Evolutionary conservation across 805 yeast species (phyloP), one percentile per base, ranked within the genome.

Genomic region (Saitoella complicata): DNA sequence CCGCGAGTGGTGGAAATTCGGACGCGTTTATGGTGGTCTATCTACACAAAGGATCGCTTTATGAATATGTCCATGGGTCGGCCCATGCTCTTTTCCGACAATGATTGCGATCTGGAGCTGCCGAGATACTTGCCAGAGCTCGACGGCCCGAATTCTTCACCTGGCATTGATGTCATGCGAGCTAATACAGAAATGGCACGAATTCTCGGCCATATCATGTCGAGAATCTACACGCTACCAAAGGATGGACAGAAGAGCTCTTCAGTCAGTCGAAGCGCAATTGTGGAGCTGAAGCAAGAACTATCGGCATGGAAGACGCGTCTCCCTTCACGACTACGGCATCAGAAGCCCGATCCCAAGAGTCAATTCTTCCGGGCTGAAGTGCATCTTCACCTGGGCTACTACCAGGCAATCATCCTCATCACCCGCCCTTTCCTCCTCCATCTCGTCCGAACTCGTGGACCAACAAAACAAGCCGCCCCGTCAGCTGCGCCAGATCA

Each of bases 21-120:
- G 29, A 39, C 31, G 10, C 42, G 42, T 31, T n/a, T 39, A 31
- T 39, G 42, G 42, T 39, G 42, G 42, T 39, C 42, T 5, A 36
- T 39, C 7, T 39, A 39, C 31, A 39, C 42, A n/a, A 39, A 31
- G 32, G 42, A 39, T 6, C 42, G 42, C 11, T 10, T 39, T 6
- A 31, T 39, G 7, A 39, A 36, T 31, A 39, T 39, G 31, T 34
- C 42, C 7, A 39, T 36, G 7, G 42, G 42, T 5, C 35, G 42
- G 10, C 42, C 42, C 7, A 21, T 39, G n/a, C 32, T 36, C 11
- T 31, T 39, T 6, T 21, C 42, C 10, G 42, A 39, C 9, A 31
- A 36, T 21, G 42, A 39, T 31, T 39, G 42, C 9, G 42, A 39
- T 31, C 36, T 36, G 6, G 42, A 30, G 7, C 32, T 39, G 31